A percentile compares a stretch with the other conserved stretches of the same genome.
Conservation (phyloP, 805 yeast genomes). For the Saturnispora zaruensis region DNA sequence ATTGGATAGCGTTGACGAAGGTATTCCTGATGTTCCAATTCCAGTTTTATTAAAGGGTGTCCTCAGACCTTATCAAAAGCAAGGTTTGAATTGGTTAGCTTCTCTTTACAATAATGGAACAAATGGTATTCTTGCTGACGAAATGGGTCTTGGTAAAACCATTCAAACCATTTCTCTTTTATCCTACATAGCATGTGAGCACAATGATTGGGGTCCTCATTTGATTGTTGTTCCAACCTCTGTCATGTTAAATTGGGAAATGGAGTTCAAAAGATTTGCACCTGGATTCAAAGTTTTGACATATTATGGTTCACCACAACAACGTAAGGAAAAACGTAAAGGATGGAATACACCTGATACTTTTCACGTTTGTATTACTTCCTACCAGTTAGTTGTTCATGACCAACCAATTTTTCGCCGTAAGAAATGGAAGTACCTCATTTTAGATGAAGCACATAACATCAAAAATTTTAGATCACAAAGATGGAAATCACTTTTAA, state of each 20-base stretch:
- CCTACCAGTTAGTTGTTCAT: conserved; percentile 95
- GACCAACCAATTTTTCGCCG: conserved; percentile 92
- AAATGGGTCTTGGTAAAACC: conserved; percentile 97
- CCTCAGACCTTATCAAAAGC: conserved; percentile 85
- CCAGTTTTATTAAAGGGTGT: conserved; percentile 76
- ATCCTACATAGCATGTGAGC: conserved; percentile 85
- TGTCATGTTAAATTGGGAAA: conserved; percentile 97
- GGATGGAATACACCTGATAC: conserved; percentile 98
- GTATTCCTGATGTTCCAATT: conserved; percentile 64
- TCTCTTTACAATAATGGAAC: conserved; percentile 86
- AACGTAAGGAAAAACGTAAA: conserved; percentile 86
- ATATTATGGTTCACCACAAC: conserved; percentile 95
- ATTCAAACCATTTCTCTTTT: conserved; percentile 88
- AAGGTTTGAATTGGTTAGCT: conserved; percentile 95
- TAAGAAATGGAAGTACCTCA: conserved; percentile 93
- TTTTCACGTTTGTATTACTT: conserved; percentile 94
- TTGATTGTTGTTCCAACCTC: conserved; percentile 95
- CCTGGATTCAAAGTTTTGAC: conserved; percentile 96
- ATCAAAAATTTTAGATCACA: conserved; percentile 94
- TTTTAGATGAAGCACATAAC: conserved; percentile 95
- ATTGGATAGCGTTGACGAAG: conserved; percentile 18
- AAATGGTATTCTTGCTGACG: conserved; percentile 96
- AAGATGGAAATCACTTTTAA: conserved; percentile 92
- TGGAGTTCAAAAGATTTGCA: conserved; percentile 97
- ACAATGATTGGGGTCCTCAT: conserved; percentile 97